phyloP scores from a whole-genome alignment of 192 early-diverging fungal genomes.

The Helicostylum pulchrum region DNA sequence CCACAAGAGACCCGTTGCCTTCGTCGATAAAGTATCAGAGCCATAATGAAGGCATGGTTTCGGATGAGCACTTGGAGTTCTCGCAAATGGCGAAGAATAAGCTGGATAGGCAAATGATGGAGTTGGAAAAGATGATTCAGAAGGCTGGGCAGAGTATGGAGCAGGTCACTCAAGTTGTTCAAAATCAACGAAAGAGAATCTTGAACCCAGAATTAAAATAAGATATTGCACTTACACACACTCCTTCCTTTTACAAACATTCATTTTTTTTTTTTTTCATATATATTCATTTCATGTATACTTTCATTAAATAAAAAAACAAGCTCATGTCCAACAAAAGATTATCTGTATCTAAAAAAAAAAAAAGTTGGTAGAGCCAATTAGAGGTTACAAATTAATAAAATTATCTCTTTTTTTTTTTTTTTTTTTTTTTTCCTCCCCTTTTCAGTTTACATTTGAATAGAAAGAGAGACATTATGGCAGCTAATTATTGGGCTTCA shows the following conservation, averaged over 20 bases:
- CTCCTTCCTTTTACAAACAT: not conserved
- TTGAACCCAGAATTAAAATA: no score
- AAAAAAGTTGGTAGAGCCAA: no score
- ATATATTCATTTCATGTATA: not conserved
- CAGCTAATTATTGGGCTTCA: constrained; percentile 74
- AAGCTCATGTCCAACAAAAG: no score
- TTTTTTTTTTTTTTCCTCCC: no score
- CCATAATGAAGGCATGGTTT: not conserved
- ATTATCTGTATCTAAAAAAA: no score
- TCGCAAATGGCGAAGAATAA: constrained; percentile 5
- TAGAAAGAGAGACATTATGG: constrained; percentile 38
- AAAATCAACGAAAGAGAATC: constrained; percentile 14
- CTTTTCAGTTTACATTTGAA: no score
- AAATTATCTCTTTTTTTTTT: no score
- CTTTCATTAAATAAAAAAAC: no score
- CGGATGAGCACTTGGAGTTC: not conserved
- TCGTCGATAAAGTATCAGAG: not conserved
- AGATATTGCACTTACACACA: not conserved
- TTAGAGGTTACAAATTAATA: no score
- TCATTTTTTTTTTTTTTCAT: constrained; percentile 4
- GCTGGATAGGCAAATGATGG: constrained; percentile 21
- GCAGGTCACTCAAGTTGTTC: constrained; percentile 13
- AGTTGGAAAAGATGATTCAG: constrained; percentile 20
- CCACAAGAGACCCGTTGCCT: not conserved
- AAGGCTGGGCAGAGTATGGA: constrained; percentile 24